Base-by-base conservation (phyloP, 768 basidiomycete genomes). In the Dictyophora rubrovolvata region DNA sequence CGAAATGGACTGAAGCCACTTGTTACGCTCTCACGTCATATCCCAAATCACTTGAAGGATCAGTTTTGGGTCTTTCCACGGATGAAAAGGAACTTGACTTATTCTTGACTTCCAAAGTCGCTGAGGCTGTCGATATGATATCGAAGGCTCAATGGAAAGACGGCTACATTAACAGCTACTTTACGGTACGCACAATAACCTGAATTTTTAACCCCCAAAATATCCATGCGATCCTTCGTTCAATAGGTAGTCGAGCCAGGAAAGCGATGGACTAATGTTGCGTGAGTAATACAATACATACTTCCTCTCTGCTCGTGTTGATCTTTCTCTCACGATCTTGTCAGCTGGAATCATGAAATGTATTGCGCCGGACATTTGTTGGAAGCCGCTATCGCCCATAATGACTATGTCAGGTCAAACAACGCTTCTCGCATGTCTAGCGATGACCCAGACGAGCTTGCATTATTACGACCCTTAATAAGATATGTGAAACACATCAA, bases 121-220 rank as follows among this genome's bases (percentile, higher is more conserved):
- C 64, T 33, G 65, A 66, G 48, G 62, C 62, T 11, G 65, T 66
- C 10, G 59, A 58, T 51, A 55, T 62, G 22, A 63, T 66, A 20
- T 60, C 62, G 9, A 49, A 53, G 14, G 65, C 65, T 11, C 65
- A 66, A 54, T 64, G 64, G 17, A 60, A 65, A 9, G 65, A 66
- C 54, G 65, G 65, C 17, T 66, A 66, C 53, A 61, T 66, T 34
- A 66, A 66, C 36, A 63, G 62, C 1, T 63, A 66, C 62, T 66
- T 63, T 34, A 66, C 65, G 7, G 65, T 63, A 20, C 1, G 60
- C 48, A 16, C 2, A 18, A 14, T 20, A 18, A n/a, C n/a, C n/a
- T n/a, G n/a, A 34, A 28, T 61, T 18, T n/a, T 4, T 21, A 3
- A 48, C 21, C 11, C 12, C 8, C 1, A 11, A 22, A 35, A 3